Conservation (phyloP, 2,329 filamentous ascomycete species). For the Paecilomyces dactylethromorphus region DNA sequence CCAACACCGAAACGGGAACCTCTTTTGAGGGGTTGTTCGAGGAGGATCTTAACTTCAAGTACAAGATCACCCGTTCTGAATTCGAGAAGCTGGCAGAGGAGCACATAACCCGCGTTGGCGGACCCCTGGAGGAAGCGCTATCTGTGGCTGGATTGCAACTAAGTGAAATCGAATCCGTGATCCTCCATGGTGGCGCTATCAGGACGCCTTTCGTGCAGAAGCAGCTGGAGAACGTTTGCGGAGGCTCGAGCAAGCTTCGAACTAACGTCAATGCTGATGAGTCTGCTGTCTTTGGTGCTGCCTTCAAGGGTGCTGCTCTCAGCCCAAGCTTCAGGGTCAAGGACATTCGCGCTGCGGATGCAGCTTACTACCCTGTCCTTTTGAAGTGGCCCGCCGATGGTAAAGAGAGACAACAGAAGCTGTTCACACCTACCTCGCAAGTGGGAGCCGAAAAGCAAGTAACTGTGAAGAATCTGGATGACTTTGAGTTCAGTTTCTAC, state of each 20-base stretch:
- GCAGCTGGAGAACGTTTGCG: constrained; percentile 69
- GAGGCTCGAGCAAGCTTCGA: constrained; percentile 70
- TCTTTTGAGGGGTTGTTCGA: constrained; percentile 80
- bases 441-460: constrained; percentile 77
- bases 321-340: constrained; percentile 97
- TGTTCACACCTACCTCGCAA: constrained; percentile 73
- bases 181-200: constrained; percentile 84
- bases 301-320: constrained; percentile 85
- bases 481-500: constrained; percentile 74
- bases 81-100: constrained; percentile 73
- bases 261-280: constrained; percentile 97
- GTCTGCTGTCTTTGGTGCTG: constrained; percentile 90
- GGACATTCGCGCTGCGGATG: constrained; percentile 82
- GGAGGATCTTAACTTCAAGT: constrained; percentile 88
- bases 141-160: constrained; percentile 65
- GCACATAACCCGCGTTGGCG: constrained; percentile 61
- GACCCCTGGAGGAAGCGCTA: constrained; percentile 68
- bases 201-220: constrained; percentile 93
- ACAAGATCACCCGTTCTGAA: constrained; percentile 71
- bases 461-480: constrained; percentile 71
- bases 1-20: constrained; percentile 73
- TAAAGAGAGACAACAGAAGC: constrained; percentile 69
- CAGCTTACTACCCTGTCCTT: constrained; percentile 63
- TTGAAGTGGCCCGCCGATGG: constrained; percentile 69
- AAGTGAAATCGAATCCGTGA: constrained; percentile 76